phyloP scores from a whole-genome alignment of 495 filamentous ascomycete genomes.

The Podospora fimiseda region DNA sequence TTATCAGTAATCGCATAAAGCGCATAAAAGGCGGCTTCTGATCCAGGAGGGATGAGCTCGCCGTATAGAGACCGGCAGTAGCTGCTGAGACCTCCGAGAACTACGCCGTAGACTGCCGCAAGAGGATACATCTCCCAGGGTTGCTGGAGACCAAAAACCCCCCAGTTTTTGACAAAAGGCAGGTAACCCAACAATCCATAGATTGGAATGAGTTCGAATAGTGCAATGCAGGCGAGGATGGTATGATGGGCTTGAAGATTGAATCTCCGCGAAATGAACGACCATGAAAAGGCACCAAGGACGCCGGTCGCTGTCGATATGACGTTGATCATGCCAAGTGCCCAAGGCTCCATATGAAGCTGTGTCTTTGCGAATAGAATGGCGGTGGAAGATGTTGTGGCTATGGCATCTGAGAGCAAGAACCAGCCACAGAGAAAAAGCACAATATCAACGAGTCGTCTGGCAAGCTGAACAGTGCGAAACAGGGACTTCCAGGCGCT shows the following conservation, averaged over 20 bases:
- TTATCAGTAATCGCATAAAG: conserved; percentile 98
- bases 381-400: conserved; percentile 90
- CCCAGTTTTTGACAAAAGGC: conserved; percentile 66
- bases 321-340: conserved; percentile 88
- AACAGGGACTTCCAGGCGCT: conserved; percentile 84
- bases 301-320: conserved; percentile 79
- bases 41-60: conserved; percentile 86
- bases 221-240: conserved; percentile 77
- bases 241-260: conserved; percentile 71
- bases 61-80: conserved; percentile 92
- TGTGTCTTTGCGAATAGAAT: conserved; percentile 94
- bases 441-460: conserved; percentile 74
- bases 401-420: conserved; percentile 85
- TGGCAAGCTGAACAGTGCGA: conserved; percentile 69
- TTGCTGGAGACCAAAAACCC: conserved; percentile 77
- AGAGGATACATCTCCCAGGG: conserved; percentile 97
- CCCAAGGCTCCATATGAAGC: conserved; percentile 79
- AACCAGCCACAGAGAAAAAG: conserved; percentile 93
- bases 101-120: conserved; percentile 84
- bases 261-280: conserved; percentile 60
- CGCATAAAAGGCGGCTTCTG: conserved; percentile 92
- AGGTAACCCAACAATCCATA: conserved; percentile 90
- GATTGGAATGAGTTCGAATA: conserved; percentile 88
- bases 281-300: conserved; percentile 85
- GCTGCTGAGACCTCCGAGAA: conserved; percentile 85